Evolutionary conservation across 805 yeast genomes (phyloP).

Genomic region (Sugiyamaella qingdaonensis): DNA sequence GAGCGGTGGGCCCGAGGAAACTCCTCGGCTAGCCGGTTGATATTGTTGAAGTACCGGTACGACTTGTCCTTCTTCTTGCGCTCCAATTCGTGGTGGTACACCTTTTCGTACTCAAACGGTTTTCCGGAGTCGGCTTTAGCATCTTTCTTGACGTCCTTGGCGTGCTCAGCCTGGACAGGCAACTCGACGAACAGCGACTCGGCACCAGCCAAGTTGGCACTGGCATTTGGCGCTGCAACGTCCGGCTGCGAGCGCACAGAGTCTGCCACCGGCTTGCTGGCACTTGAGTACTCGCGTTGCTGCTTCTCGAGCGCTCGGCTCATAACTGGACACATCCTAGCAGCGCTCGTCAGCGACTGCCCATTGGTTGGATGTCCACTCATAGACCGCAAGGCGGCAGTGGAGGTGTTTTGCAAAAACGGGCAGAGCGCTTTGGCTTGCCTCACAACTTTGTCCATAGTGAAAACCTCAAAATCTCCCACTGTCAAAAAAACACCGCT

Average conservation of each 20-base stretch:
- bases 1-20: slow-evolving; percentile 91
- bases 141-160: neutral
- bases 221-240: slow-evolving; percentile 3
- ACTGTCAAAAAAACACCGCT: neutral
- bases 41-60: slow-evolving; percentile 93
- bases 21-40: slow-evolving; percentile 90
- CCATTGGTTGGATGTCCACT: slow-evolving; percentile 31
- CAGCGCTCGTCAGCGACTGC: slow-evolving; percentile 47
- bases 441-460: slow-evolving; percentile 76
- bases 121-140: neutral
- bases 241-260: slow-evolving; percentile 1
- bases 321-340: slow-evolving; percentile 85
- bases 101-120: slow-evolving; percentile 65
- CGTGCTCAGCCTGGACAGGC: slow-evolving; percentile 25
- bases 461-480: neutral
- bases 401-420: slow-evolving; percentile 58
- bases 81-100: slow-evolving; percentile 60
- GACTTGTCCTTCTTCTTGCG: slow-evolving; percentile 84
- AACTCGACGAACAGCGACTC: slow-evolving; percentile 34
- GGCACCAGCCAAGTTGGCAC: slow-evolving; percentile 30
- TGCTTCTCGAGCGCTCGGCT: slow-evolving; percentile 61
- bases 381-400: slow-evolving; percentile 56
- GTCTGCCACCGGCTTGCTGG: slow-evolving; percentile 34
- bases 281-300: slow-evolving; percentile 30
- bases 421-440: slow-evolving; percentile 82